Evolutionary conservation across 2,329 filamentous ascomycete genomes (phyloP).

Genomic region (Phyllosticta paracitricarpa): DNA sequence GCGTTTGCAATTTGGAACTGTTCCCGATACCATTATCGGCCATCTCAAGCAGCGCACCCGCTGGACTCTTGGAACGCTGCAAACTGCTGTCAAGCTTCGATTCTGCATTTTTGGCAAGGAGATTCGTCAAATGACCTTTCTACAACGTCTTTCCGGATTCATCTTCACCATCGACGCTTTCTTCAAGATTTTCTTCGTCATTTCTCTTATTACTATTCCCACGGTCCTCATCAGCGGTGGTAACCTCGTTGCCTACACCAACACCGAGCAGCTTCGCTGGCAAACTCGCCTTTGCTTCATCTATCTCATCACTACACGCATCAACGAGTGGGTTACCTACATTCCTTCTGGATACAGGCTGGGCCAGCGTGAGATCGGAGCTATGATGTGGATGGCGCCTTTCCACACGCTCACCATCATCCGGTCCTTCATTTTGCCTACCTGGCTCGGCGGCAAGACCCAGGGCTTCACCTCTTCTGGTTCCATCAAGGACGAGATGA

Average conservation of each 20-base stretch:
- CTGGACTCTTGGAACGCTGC: conserved; percentile 17
- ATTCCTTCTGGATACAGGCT: conserved; percentile 50
- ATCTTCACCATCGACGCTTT: not conserved
- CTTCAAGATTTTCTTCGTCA: not conserved
- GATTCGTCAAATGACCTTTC: not conserved
- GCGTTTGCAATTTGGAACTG: conserved; percentile 16
- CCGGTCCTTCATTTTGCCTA: conserved; percentile 14
- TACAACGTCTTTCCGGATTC: not conserved
- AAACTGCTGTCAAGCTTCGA: conserved; percentile 15
- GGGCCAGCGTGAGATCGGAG: conserved; percentile 46
- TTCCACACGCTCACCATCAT: conserved; percentile 25
- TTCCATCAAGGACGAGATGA: conserved; percentile 45
- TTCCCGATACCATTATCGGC: conserved; percentile 14
- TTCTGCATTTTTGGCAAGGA: conserved; percentile 14
- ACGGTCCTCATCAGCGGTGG: conserved; percentile 49
- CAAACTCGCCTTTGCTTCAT: conserved; percentile 41
- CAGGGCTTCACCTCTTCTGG: conserved; percentile 54
- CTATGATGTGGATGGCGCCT: conserved; percentile 54
- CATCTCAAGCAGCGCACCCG: conserved; percentile 18
- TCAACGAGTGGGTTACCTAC: conserved; percentile 50
- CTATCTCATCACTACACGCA: conserved; percentile 15
- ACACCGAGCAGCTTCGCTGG: conserved; percentile 46
- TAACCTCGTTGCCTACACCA: conserved; percentile 47
- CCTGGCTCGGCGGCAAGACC: conserved; percentile 44
- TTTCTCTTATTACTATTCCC: conserved; percentile 44